A percentile compares a stretch with the other conserved stretches of the same genome.
phyloP scores from a whole-genome alignment of 139 green algal genomes.

The Auxenochlorella pyrenoidosa region DNA sequence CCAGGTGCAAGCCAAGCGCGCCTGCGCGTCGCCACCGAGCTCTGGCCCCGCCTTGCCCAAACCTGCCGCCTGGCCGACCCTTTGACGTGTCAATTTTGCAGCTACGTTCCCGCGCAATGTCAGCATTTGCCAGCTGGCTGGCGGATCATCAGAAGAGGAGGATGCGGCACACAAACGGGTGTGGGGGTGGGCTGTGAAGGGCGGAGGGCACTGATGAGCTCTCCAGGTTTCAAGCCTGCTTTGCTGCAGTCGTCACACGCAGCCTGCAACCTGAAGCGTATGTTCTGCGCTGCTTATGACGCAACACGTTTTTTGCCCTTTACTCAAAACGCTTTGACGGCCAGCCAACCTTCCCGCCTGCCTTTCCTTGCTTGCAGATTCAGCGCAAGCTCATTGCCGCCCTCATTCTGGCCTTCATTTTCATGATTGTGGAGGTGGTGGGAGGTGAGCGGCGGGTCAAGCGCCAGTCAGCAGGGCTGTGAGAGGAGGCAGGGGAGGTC shows the following conservation, averaged over 20 bases:
- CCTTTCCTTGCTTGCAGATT: constrained; percentile 25
- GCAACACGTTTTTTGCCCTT: too few relatives aligned
- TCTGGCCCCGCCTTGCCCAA: too few relatives aligned
- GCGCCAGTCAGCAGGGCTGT: neutral
- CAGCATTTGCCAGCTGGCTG: constrained; percentile 27
- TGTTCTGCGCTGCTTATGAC: too few relatives aligned
- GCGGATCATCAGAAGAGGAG: constrained; percentile 17
- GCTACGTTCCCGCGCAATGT: constrained; percentile 26
- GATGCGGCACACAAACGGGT: constrained; percentile 23
- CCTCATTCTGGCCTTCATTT: constrained; percentile 56
- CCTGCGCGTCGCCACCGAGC: too few relatives aligned
- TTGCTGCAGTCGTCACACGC: neutral
- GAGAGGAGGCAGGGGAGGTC: neutral
- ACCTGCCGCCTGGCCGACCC: neutral
- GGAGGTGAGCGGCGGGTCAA: neutral
- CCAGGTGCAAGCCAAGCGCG: too few relatives aligned
- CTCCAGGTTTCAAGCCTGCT: neutral
- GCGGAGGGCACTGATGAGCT: neutral
- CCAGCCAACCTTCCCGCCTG: neutral
- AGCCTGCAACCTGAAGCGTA: neutral
- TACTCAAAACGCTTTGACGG: too few relatives aligned
- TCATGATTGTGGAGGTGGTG: constrained; percentile 53
- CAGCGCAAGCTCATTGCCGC: constrained; percentile 56
- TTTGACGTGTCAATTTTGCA: neutral
- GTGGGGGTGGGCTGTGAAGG: neutral